Evolutionary conservation across 176 grass and related monocot genomes (phyloP).

Genomic region (Eleusine coracana): DNA sequence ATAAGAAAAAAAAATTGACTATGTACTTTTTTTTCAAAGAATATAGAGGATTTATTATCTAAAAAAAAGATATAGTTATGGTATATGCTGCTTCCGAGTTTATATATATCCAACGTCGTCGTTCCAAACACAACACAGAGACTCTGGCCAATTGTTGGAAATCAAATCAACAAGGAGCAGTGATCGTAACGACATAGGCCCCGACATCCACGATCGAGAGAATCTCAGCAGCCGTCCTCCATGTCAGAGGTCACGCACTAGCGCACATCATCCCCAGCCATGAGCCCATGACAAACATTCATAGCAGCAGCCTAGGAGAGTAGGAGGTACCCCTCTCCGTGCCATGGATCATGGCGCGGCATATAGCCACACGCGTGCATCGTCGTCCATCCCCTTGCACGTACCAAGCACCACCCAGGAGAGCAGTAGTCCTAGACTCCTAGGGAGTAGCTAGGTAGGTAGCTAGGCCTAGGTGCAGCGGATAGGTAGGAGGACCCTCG

Average conservation of each 20-base stretch:
- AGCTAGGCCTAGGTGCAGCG: too few relatives aligned
- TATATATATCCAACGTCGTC: too few relatives aligned
- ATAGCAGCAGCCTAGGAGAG: background rate
- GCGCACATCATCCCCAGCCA: background rate
- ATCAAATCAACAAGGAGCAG: background rate
- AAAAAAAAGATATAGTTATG: too few relatives aligned
- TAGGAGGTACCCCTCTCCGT: background rate
- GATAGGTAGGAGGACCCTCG: background rate
- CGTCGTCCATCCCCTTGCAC: background rate
- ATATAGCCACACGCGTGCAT: background rate
- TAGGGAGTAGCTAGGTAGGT: too few relatives aligned
- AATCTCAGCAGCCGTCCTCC: background rate
- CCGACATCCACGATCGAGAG: background rate
- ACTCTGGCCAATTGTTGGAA: too few relatives aligned
- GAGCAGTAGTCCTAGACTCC: too few relatives aligned
- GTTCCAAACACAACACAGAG: too few relatives aligned
- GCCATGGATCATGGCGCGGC: background rate
- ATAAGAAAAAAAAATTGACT: too few relatives aligned
- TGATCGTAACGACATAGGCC: background rate
- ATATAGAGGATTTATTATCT: too few relatives aligned
- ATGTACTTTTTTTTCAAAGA: too few relatives aligned
- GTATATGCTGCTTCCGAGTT: too few relatives aligned
- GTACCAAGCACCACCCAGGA: background rate
- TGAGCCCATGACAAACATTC: background rate
- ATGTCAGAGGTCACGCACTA: background rate